Base-by-base conservation (phyloP, 768 basidiomycete species). In the Suillus placidus region DNA sequence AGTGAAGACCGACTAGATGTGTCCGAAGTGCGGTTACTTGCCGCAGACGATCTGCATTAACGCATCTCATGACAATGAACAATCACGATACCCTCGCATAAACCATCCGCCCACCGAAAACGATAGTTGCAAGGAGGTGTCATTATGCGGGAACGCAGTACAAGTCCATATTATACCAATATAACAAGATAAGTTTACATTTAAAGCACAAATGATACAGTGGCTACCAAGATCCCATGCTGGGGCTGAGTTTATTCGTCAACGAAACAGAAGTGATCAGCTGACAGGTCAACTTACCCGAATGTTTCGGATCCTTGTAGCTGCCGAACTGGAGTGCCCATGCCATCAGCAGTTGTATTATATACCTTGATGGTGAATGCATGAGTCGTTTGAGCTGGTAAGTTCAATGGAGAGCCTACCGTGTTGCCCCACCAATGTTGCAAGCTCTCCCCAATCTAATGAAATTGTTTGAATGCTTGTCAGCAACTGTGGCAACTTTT, bases 1-100 rank as follows among this genome's bases (percentile, higher is more conserved):
- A 68, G 68, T 69, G 49, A 80, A 83, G 74, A 69, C 51, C 3
- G 77, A 76, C 37, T 78, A 69, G 72, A 57, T 51, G n/a, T 47
- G 6, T 30, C 10, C 30, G 18, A 32, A 34, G 12, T 20, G 10
- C 54, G 34, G 54, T n/a, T 12, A 8, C 51, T 32, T 52, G 26
- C 30, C 52, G 18, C 32, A 35, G 9, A 58, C 57, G 38, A 58
- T 40, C 57, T 58, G 30, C 38, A 18, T 40, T 40, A 14, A 40
- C 37, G 38, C 16, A 58, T 58, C 45, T 66, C 34, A 61, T 62
- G 67, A 66, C 10, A 42, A 65, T 42, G 66, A 71, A 63, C 35
- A 60, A 65, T 61, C 37, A 63, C 30, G 42, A 65, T 65, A 64
- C 49, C 26, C 38, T 52, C 62, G 67, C 64, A 72, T 30, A 37